These are phyloP conservation scores for Thyridium curvatum DNA, from an alignment of 2,329 filamentous ascomycete species.

Conservation along the genomic window DNA sequence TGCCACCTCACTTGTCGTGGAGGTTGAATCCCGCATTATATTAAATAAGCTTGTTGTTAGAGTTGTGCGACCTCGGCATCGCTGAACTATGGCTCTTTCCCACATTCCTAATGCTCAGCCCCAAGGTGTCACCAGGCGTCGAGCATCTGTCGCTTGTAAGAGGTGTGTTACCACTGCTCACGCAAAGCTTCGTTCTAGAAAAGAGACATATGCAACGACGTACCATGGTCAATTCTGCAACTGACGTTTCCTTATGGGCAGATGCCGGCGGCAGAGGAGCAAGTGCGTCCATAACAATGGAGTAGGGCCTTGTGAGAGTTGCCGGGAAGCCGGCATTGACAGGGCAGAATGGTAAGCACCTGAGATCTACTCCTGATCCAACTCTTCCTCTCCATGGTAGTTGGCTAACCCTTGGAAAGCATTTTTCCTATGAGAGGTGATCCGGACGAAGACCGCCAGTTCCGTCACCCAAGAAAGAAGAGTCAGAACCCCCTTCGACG, in stretches of 20 bases:
- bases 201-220: too few relatives aligned
- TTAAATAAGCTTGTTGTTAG: too few relatives aligned
- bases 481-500: slow-evolving; percentile 31
- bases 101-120: too few relatives aligned
- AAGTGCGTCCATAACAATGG: slow-evolving; percentile 13
- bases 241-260: neutral
- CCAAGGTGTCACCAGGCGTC: too few relatives aligned
- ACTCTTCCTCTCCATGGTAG: slow-evolving; percentile 3
- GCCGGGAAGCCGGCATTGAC: slow-evolving; percentile 40
- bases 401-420: slow-evolving; percentile 30
- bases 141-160: neutral
- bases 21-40: too few relatives aligned
- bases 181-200: neutral
- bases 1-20: too few relatives aligned
- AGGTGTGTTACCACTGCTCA: neutral
- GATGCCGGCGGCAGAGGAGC: slow-evolving; percentile 15
- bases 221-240: too few relatives aligned
- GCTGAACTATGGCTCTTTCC: too few relatives aligned
- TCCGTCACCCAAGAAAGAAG: slow-evolving; percentile 47
- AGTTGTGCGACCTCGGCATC: too few relatives aligned
- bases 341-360: slow-evolving; percentile 41
- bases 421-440: slow-evolving; percentile 47
- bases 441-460: slow-evolving; percentile 47
- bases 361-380: neutral
- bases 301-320: slow-evolving; percentile 36